These are phyloP conservation scores for Acanthamoeba lugdunensis DNA, from an alignment of 208 protist genomes.

Conservation along the genomic window DNA sequence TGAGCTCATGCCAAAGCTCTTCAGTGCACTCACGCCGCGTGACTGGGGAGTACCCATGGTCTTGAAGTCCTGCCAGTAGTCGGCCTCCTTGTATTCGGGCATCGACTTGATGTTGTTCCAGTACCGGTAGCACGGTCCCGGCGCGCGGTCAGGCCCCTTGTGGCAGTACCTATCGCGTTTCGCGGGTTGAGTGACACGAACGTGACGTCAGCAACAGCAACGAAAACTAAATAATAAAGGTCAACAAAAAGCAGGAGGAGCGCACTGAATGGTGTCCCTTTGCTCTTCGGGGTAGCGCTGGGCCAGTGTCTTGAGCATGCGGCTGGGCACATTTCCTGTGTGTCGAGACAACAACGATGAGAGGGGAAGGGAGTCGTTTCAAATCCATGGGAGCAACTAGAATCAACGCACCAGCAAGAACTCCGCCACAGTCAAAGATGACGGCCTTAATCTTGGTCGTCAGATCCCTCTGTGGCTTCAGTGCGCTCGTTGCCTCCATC, in stretches of 20 bases:
- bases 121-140: slow-evolving; percentile 45
- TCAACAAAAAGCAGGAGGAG: background rate
- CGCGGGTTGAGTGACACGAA: too few relatives aligned
- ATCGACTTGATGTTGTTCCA: slow-evolving; percentile 65
- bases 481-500: background rate
- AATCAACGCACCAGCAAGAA: background rate
- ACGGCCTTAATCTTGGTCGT: slow-evolving; percentile 18
- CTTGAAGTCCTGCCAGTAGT: slow-evolving; percentile 70
- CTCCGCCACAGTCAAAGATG: slow-evolving; percentile 66
- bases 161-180: too few relatives aligned
- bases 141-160: slow-evolving; percentile 24
- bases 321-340: slow-evolving; percentile 58
- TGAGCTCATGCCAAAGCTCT: background rate
- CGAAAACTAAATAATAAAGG: too few relatives aligned
- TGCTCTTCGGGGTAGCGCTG: slow-evolving; percentile 47
- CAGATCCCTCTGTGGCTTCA: background rate
- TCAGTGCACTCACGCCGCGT: background rate
- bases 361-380: too few relatives aligned
- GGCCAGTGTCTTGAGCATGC: slow-evolving; percentile 64
- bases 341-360: too few relatives aligned
- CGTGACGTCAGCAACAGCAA: background rate
- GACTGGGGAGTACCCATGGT: slow-evolving; percentile 9
- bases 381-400: background rate
- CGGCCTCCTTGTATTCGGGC: slow-evolving; percentile 37
- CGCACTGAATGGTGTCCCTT: slow-evolving; percentile 23